phyloP scores from a whole-genome alignment of 352 stramenopile genomes.

The Phytophthora hybrid region DNA sequence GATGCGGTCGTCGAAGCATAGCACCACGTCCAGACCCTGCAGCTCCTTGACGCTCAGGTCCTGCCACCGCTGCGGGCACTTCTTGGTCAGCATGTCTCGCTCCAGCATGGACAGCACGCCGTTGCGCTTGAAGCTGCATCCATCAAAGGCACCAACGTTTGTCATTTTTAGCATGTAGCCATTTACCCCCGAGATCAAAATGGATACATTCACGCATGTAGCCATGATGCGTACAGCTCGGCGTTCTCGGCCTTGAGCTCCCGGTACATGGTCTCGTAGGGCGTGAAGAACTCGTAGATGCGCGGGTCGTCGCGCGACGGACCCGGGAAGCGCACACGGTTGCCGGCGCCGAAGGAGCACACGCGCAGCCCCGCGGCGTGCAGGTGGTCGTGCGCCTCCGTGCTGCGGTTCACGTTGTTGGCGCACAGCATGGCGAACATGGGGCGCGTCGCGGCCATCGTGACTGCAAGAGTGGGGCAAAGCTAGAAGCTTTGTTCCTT shows the following conservation, averaged over 20 bases:
- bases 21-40: slow-evolving; percentile 80
- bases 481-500: no score
- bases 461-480: no score
- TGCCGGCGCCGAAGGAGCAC: slow-evolving; percentile 86
- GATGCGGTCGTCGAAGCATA: slow-evolving; percentile 93
- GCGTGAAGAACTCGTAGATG: slow-evolving; percentile 91
- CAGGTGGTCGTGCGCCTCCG: slow-evolving; percentile 89
- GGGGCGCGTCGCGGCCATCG: slow-evolving; percentile 33
- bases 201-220: background rate
- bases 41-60: slow-evolving; percentile 80
- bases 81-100: slow-evolving; percentile 89
- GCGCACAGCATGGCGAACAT: slow-evolving; percentile 91
- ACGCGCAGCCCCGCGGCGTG: slow-evolving; percentile 81
- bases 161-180: slow-evolving; percentile 3
- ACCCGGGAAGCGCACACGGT: slow-evolving; percentile 87
- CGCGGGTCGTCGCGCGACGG: slow-evolving; percentile 77
- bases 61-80: slow-evolving; percentile 87
- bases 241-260: slow-evolving; percentile 85
- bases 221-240: slow-evolving; percentile 53
- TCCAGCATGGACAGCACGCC: slow-evolving; percentile 89
- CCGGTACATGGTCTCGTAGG: slow-evolving; percentile 88
- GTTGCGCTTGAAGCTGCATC: slow-evolving; percentile 77
- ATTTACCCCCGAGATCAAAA: background rate
- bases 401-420: slow-evolving; percentile 93
- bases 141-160: slow-evolving; percentile 1